Evolutionary conservation across 179 eudicot species (phyloP), one percentile per base, ranked within the genome.

Genomic region (Heliamphora pulchella): DNA sequence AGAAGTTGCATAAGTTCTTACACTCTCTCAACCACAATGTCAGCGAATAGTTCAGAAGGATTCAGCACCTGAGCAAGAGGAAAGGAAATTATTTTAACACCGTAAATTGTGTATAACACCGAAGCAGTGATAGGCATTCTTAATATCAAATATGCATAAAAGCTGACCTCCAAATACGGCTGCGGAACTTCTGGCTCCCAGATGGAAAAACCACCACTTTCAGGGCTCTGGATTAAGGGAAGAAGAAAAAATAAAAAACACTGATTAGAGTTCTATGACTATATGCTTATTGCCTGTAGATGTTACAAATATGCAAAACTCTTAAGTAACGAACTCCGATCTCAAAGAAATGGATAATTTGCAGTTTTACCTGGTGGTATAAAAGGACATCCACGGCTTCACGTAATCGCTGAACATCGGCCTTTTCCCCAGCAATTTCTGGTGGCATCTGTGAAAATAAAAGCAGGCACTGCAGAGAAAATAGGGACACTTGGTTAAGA

Each of bases 371-470:
- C 76, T 79, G 81, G 15, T 79, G 7, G 76, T 63, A 82, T 3
- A 84, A 79, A 4, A 84, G 50, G 50, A 78, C 76, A 78, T 84
- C 78, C 20, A 84, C 86, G 7, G 86, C 86, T 46, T 84, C 86
- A 68, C 78, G 74, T 62, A 84, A 61, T 13, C 83, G 53, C 76
- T 84, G 78, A 4, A 64, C 39, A 4, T 72, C 68, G 1, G 69
- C 78, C 73, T 78, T 72, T 14, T 71, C 66, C 41, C 84, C 81
- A 72, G 50, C 78, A 72, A 71, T 72, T 71, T 78, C 81, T 41
- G 68, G 18, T 0, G 78, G 55, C 86, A 84, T 81, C 67, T 81
- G 83, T 7, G 86, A 80, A 58, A 80, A 74, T 39, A 78, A 0
- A 7, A 84, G 79, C 1, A 78, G 75, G 50, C 81, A 77, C 83